phyloP scores from a whole-genome alignment of 495 filamentous ascomycete genomes.

The Neurospora sp. region DNA sequence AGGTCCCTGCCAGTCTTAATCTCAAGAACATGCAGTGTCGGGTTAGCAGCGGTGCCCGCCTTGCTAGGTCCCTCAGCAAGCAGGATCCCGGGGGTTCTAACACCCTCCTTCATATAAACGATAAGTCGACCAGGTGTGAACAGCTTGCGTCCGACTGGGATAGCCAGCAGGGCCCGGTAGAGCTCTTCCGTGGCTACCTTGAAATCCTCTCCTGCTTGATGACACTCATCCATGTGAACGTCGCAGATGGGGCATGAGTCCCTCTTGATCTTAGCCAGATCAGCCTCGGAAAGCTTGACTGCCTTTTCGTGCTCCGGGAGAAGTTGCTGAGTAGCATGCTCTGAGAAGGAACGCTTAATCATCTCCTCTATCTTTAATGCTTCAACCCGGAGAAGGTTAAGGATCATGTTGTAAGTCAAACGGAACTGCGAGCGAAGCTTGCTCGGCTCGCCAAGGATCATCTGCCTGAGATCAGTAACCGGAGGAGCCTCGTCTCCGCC shows the following conservation, averaged over 20 bases:
- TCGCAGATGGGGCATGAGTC: conserved; percentile 79
- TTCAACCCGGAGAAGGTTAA: conserved; percentile 91
- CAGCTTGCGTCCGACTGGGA: conserved; percentile 70
- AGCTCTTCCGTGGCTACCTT: conserved; percentile 63
- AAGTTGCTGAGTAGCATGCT: conserved; percentile 95
- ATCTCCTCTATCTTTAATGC: conserved; percentile 98
- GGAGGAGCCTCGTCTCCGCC: conserved; percentile 76
- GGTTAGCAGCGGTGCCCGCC: conserved; percentile 43
- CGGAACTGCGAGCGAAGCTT: conserved; percentile 94
- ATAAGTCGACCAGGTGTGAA: conserved; percentile 64
- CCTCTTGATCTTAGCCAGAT: conserved; percentile 78
- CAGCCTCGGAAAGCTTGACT: conserved; percentile 85
- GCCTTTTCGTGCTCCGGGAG: conserved; percentile 91
- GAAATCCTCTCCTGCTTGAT: conserved; percentile 70
- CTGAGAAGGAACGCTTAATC: conserved; percentile 98
- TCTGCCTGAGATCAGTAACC: conserved; percentile 67
- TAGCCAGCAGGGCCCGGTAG: conserved; percentile 56
- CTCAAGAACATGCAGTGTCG: conserved; percentile 67
- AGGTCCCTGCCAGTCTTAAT: conserved; percentile 51
- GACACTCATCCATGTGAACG: conserved; percentile 63
- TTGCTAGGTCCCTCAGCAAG: conserved; percentile 57
- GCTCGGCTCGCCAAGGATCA: conserved; percentile 93
- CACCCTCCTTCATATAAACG: conserved; percentile 58
- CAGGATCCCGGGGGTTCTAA: conserved; percentile 70
- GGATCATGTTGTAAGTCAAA: conserved; percentile 98